Evolutionary conservation across 805 yeast genomes (phyloP).

Genomic region (Candida verbasci): DNA sequence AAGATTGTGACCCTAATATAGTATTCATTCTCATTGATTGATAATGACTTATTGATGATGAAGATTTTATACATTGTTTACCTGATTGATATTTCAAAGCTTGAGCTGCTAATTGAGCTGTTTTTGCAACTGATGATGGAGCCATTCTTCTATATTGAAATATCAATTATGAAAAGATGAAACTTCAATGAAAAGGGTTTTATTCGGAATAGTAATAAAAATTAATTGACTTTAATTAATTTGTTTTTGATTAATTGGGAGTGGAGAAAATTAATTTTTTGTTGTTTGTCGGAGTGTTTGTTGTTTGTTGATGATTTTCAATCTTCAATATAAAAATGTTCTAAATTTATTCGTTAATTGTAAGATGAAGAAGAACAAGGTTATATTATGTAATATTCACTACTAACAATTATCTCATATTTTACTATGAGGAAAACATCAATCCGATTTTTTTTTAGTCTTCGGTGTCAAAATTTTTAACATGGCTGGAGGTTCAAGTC

Average conservation of each 20-base stretch:
- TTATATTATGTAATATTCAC: too few relatives aligned
- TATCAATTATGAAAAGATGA: background rate
- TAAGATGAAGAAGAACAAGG: too few relatives aligned
- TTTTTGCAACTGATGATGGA: slow-evolving; percentile 31
- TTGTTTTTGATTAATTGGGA: too few relatives aligned
- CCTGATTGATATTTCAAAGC: slow-evolving; percentile 22
- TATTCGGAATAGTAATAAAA: too few relatives aligned
- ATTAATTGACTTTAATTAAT: too few relatives aligned
- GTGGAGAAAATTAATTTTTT: too few relatives aligned
- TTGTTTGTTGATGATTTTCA: too few relatives aligned
- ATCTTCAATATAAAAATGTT: too few relatives aligned
- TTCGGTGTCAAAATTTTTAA: background rate
- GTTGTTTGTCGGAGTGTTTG: too few relatives aligned
- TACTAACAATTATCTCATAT: too few relatives aligned
- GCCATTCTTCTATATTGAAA: slow-evolving; percentile 5
- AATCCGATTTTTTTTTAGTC: slow-evolving; percentile 1
- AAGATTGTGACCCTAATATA: slow-evolving; percentile 8
- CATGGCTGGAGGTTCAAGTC: slow-evolving; percentile 1
- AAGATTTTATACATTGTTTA: slow-evolving; percentile 15
- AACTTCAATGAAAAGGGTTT: too few relatives aligned
- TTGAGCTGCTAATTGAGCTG: slow-evolving; percentile 38
- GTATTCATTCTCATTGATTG: slow-evolving; percentile 31
- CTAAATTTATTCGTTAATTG: too few relatives aligned
- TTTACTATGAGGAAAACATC: slow-evolving; percentile 5
- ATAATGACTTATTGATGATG: slow-evolving; percentile 27